These are phyloP conservation scores for Fomitopsis pinicola DNA, from an alignment of 1,284 basidiomycete genomes.

Conservation along the genomic window DNA sequence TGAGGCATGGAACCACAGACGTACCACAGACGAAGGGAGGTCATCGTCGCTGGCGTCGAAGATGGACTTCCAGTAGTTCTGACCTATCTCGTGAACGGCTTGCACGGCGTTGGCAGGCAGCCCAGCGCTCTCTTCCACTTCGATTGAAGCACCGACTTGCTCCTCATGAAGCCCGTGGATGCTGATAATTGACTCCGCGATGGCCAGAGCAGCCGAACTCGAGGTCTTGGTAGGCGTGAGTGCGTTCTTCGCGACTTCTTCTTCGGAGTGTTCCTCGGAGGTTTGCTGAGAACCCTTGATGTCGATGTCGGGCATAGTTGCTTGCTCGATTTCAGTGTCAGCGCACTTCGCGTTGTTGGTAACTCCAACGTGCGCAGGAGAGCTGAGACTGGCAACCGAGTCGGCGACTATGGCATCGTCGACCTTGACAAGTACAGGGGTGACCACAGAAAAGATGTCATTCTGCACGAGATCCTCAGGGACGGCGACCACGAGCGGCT, in stretches of 20 bases:
- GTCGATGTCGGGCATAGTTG: no score
- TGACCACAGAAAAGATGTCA: no score
- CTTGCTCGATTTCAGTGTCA: no score
- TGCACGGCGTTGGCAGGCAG: background rate
- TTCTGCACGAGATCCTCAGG: no score
- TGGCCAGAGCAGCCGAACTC: background rate
- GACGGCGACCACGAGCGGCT: no score
- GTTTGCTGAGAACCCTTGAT: no score
- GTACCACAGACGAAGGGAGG: background rate
- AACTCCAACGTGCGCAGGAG: no score
- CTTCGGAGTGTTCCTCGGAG: background rate
- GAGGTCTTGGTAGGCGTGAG: no score
- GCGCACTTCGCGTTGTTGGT: no score
- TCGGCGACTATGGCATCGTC: no score
- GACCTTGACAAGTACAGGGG: no score
- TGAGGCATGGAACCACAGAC: background rate
- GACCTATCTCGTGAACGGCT: background rate
- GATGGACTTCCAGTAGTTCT: background rate
- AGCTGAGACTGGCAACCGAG: no score
- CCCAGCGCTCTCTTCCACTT: background rate
- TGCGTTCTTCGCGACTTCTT: background rate
- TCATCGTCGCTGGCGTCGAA: background rate
- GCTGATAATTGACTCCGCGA: background rate
- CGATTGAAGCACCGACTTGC: background rate
- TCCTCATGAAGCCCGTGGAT: background rate